Evolutionary conservation across 1,139 yeast genomes (phyloP), one percentile per base, ranked within the genome.

Genomic region (Pichia sp.): DNA sequence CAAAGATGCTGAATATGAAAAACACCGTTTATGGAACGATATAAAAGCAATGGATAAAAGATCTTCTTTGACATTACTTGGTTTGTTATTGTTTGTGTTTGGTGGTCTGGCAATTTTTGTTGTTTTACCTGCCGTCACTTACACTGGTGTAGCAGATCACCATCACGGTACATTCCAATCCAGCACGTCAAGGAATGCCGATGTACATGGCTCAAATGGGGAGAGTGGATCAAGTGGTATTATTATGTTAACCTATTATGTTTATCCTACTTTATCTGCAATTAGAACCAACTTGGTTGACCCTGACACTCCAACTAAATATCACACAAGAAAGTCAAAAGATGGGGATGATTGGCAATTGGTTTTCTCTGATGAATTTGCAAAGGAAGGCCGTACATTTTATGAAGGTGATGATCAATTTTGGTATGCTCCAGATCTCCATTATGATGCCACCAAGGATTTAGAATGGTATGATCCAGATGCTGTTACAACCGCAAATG

Each of bases 1-100:
- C 38, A 81, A 77, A 42, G 97, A 89, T 65, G 95, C 94, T 20
- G 76, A 80, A 53, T 78, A 82, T 58, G 94, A 86, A 56, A 80
- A 77, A 53, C 74, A 80, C 59, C 67, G 87, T 55, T 76, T 82
- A 57, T 58, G 71, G 53, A 64, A 76, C 53, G 89, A 82, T 61
- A 66, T 82, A 67, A 76, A 77, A 62, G 65, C 73, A 53, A 70
- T 82, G 77, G 86, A 82, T 61, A 71, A 65, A 59, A 69, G 79
- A 57, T 76, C 86, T 42, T 71, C 74, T 55, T 78, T 76, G 55
- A 87, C 80, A 22, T 69, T 76, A 60, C 42, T 76, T 18, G 92
- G 94, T 22, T 62, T 87, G 36, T 40, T 81, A 4, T 57, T 71
- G 2, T 68, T 89, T 41, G 66, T 78, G 15, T 46, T 80, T 7